Conservation (phyloP, 2,329 filamentous ascomycete species). For the Ophiostoma montium region DNA sequence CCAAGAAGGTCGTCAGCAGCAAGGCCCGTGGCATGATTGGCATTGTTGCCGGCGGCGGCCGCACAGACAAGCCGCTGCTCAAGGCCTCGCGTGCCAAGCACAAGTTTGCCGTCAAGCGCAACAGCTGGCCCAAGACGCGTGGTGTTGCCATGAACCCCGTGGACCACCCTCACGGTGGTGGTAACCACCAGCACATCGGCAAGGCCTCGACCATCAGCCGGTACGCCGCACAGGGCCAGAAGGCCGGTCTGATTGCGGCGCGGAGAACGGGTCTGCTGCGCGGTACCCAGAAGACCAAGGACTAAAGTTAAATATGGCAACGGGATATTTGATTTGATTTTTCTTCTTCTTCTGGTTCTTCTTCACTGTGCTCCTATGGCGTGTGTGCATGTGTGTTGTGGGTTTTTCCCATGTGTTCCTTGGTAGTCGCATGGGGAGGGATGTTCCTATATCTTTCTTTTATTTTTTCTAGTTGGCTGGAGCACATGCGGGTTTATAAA, state of each 20-base stretch:
- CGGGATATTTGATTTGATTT: slow-evolving; percentile 21
- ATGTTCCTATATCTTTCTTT: background rate
- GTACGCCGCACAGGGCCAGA: slow-evolving; percentile 96
- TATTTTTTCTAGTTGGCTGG: slow-evolving; percentile 3
- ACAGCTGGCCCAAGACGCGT: slow-evolving; percentile 99
- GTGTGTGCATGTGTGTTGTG: background rate
- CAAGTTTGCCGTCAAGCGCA: slow-evolving; percentile 99
- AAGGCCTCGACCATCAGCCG: slow-evolving; percentile 99
- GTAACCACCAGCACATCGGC: slow-evolving; percentile 99
- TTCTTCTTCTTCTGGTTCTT: background rate
- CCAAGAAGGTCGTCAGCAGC: slow-evolving; percentile 98
- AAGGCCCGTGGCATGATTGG: slow-evolving; percentile 94
- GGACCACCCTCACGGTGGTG: slow-evolving; percentile 95
- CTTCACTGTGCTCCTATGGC: background rate
- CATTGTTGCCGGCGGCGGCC: slow-evolving; percentile 97
- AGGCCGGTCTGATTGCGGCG: slow-evolving; percentile 99
- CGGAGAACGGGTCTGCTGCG: slow-evolving; percentile 98
- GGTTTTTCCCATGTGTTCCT: background rate
- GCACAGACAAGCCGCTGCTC: slow-evolving; percentile 98
- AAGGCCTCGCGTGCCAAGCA: slow-evolving; percentile 99
- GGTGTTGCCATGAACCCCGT: slow-evolving; percentile 99
- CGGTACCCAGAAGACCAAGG: slow-evolving; percentile 99
- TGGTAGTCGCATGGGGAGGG: slow-evolving; percentile 2
- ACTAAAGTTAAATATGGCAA: slow-evolving; percentile 38
- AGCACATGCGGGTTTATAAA: slow-evolving; percentile 4